Conservation (phyloP, 768 basidiomycete genomes). For the Tricholoma flavovirens region DNA sequence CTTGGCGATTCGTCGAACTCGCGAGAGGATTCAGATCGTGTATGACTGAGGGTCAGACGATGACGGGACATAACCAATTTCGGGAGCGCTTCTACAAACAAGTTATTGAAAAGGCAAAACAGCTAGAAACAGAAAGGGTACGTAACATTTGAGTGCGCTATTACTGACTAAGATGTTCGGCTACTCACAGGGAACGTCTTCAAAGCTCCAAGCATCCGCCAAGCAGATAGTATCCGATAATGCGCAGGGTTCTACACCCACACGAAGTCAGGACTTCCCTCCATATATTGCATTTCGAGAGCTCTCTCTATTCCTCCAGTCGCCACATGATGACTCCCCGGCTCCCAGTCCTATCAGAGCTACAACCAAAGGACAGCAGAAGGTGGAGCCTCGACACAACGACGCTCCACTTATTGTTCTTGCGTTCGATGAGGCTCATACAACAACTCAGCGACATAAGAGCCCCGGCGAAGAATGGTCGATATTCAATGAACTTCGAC, state of each 20-base stretch:
- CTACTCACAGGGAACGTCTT: neutral
- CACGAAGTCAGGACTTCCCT: neutral
- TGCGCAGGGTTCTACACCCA: neutral
- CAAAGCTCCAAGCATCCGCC: neutral
- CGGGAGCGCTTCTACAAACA: neutral
- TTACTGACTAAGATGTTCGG: neutral
- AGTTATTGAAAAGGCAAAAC: neutral
- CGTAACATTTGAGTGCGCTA: neutral
- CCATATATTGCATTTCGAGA: neutral
- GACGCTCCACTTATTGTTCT: neutral
- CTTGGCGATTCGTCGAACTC: neutral
- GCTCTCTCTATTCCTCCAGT: neutral
- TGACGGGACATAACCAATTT: neutral
- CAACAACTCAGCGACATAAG: neutral
- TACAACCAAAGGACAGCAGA: neutral
- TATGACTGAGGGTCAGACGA: conserved; percentile 1
- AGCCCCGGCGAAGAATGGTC: neutral
- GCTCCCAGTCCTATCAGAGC: neutral
- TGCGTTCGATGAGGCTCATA: neutral
- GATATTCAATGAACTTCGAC: neutral
- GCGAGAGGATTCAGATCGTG: neutral
- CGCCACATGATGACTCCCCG: neutral
- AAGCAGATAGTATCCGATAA: neutral
- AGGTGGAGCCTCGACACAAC: neutral
- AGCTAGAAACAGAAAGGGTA: neutral